Base-by-base conservation (phyloP, 2,329 filamentous ascomycete species). In the Camillea tinctor region DNA sequence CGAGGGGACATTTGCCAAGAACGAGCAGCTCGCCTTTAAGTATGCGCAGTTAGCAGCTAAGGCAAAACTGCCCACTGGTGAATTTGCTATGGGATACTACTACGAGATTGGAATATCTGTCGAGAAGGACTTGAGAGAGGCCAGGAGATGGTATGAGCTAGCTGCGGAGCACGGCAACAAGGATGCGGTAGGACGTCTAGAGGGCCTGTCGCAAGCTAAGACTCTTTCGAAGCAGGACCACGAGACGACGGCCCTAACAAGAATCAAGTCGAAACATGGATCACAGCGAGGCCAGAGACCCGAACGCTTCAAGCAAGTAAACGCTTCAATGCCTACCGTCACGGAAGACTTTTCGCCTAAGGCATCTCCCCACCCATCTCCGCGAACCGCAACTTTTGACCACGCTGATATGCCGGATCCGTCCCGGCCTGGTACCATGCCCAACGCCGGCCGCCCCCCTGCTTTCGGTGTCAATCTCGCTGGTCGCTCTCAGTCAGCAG, bases 51-150 rank as follows among this genome's bases (percentile, higher is more conserved):
- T 94, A 66, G 95, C 95, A 11, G 94, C 95, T 8, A 81, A 86
- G 55, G 85, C 88, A 48, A 93, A 93, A 58, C 83, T 98, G 54
- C 84, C 92, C 0, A 98, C 93, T 0, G 95, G 93, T 54, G 93
- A 98, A 74, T 99, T 99, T 71, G 95, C 95, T 23, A 86, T 99
- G 81, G 94, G 94, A 11, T 99, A 99, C 76, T 99, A 98, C 78
- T 87, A 95, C 73, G 95, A 99, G 74, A 96, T 99, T 68, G 95
- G 95, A 67, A 96, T 99, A 72, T 88, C 93, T 71, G 90, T 96
- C 22, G 85, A 87, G n/a, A 90, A 92, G 65, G 91, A 94, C 72
- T 77, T 97, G 50, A 84, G 87, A 54, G 91, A 95, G 73, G 94
- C 95, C 1, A 83, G 90, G 64, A 87, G 83, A 64, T 99, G 95